A percentile compares a stretch with the other conserved stretches of the same genome.
Evolutionary conservation across 441 rosid species (phyloP).

Genomic region (Gossypium trilobum): DNA sequence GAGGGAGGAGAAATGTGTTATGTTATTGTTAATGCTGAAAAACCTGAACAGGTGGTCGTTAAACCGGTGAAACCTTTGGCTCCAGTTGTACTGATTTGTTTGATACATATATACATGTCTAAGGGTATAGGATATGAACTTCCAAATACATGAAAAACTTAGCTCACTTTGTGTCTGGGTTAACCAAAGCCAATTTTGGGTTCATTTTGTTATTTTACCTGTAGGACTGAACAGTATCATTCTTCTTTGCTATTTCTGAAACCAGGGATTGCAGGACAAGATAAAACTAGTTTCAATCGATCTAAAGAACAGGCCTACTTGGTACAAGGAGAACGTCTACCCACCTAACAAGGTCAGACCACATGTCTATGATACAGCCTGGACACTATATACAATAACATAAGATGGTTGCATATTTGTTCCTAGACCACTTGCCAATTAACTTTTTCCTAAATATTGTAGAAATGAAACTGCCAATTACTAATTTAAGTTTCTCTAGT

Average conservation of each 20-base stretch:
- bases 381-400: not conserved
- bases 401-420: not conserved
- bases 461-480: not conserved
- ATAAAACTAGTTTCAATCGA: constrained; percentile 68
- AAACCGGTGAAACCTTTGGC: no score
- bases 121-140: no score
- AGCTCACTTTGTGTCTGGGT: no score
- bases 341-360: constrained; percentile 54
- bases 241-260: constrained; percentile 2
- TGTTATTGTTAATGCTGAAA: no score
- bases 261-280: constrained; percentile 66
- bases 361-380: not conserved
- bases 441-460: not conserved
- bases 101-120: no score
- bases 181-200: no score
- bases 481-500: not conserved
- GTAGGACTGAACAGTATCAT: not conserved
- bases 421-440: not conserved
- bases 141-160: no score
- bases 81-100: no score
- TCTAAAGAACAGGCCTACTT: constrained; percentile 61
- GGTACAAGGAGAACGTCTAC: constrained; percentile 80
- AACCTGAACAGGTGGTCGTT: no score
- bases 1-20: no score
- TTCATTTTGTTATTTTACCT: no score